Base-by-base conservation (phyloP, 805 yeast species). In the Yarrowia sp. region DNA sequence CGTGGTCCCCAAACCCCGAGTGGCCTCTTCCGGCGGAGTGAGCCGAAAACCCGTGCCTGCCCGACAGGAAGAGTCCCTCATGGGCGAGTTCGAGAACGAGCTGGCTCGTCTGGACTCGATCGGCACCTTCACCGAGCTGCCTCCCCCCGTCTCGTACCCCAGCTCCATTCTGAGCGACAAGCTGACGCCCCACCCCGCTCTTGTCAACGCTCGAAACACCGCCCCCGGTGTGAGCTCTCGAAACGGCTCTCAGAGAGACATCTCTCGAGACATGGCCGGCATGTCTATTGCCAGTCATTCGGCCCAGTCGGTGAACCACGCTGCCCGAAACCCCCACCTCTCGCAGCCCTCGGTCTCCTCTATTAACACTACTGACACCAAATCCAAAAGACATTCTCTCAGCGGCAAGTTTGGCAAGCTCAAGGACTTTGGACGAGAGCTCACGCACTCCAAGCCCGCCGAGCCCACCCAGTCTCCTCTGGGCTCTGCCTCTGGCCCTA, bases 111-210 rank as follows among this genome's bases (percentile, higher is more conserved):
- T 59, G 52, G 65, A 59, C 42, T 59, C 65, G 19, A 59, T 59
- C 55, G 61, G 35, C 19, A 22, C 41, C 52, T 42, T 50, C 63
- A 73, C 35, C 75, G 75, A 63, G 74, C 76, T 69, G 77, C 71
- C 84, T 84, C 81, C 43, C 71, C 74, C 68, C 81, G 74, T 80
- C 79, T 79, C 68, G 75, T 76, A 70, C 77, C 76, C 70, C 79
- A 19, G 26, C 9, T 40, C 55, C 41, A 40, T 49, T 15, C 8
- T 22, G 7, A 41, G 41, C 38, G 50, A 43, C 42, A 59, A 59
- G 16, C 35, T 59, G 52, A 45, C 65, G 7, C 65, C 65, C 9
- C 65, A 59, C 16, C 65, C 65, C 16, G 65, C 65, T n/a, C 65
- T 59, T 9, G 42, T 59, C 35, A 59, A 4, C 11, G 65, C 65